Percentiles rank a stretch among this genome's conserved stretches.
Conservation (phyloP, 768 basidiomycete species). For the Hemileccinum impolitum region DNA sequence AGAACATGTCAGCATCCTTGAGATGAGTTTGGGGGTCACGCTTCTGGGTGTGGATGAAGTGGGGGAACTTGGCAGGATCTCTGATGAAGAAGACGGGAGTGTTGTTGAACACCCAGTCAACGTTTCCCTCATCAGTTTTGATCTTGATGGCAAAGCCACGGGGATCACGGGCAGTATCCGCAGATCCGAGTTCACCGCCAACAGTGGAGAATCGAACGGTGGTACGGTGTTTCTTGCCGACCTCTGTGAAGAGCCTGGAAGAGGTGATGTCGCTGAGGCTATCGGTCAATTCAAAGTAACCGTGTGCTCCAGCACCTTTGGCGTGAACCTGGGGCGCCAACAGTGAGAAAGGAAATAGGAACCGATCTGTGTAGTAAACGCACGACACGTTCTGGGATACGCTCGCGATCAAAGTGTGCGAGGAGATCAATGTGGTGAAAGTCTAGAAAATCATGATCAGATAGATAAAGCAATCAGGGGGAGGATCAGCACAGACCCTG, state of each 20-base stretch:
- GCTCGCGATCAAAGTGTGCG: constrained; percentile 90
- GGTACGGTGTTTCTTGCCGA: constrained; percentile 64
- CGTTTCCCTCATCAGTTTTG: constrained; percentile 87
- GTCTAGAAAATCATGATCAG: constrained; percentile 43
- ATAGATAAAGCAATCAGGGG: background rate
- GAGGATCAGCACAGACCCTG: constrained; percentile 55
- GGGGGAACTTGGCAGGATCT: constrained; percentile 85
- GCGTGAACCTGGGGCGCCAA: constrained; percentile 67
- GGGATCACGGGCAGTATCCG: constrained; percentile 91
- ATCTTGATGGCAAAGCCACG: constrained; percentile 91
- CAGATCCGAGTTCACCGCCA: constrained; percentile 81
- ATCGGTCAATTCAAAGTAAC: constrained; percentile 88
- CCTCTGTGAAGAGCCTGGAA: constrained; percentile 59
- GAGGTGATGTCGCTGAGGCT: constrained; percentile 80
- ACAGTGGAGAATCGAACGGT: constrained; percentile 95
- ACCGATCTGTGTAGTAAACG: constrained; percentile 22
- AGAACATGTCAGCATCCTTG: constrained; percentile 84
- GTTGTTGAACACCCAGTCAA: constrained; percentile 92
- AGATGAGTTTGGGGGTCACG: constrained; percentile 89
- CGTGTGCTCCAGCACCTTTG: constrained; percentile 91
- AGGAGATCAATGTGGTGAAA: constrained; percentile 89
- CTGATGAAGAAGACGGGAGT: constrained; percentile 90
- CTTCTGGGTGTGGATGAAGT: constrained; percentile 94
- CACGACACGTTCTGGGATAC: constrained; percentile 93
- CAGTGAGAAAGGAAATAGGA: constrained; percentile 18